phyloP scores from a whole-genome alignment of 139 green algal species.

The Marvania coccoides region DNA sequence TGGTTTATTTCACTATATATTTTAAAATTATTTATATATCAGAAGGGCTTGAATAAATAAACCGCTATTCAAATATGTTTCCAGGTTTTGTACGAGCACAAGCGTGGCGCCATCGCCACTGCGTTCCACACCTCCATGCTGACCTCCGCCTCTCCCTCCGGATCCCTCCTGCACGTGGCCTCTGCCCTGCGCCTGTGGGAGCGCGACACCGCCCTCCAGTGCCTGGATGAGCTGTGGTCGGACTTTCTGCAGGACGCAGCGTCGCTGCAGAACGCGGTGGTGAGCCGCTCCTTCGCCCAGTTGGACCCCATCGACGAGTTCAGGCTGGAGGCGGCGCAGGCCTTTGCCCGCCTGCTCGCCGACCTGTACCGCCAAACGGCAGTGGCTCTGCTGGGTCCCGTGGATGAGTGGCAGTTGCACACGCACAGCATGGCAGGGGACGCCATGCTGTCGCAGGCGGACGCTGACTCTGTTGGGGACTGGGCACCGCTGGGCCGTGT shows the following conservation, averaged over 20 bases:
- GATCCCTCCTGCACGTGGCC: background rate
- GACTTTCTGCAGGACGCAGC: constrained; percentile 19
- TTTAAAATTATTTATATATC: no score
- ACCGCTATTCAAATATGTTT: no score
- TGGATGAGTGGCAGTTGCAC: background rate
- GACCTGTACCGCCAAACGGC: background rate
- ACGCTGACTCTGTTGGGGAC: no score
- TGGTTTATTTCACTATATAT: no score
- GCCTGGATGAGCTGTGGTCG: constrained; percentile 15
- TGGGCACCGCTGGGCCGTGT: no score
- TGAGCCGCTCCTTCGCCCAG: background rate
- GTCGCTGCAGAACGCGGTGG: background rate
- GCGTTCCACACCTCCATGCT: no score
- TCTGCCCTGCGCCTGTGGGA: background rate
- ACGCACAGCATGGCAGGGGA: no score
- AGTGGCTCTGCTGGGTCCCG: background rate
- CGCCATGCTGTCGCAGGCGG: no score
- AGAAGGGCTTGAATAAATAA: no score
- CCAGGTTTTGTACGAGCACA: background rate
- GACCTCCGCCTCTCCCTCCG: no score
- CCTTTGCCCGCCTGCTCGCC: constrained; percentile 2
- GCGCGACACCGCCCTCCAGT: background rate
- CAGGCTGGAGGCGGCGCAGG: background rate
- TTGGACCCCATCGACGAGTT: constrained; percentile 22
- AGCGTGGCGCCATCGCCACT: background rate